Evolutionary conservation across 441 rosid species (phyloP).

Genomic region (Daphne laureola): DNA sequence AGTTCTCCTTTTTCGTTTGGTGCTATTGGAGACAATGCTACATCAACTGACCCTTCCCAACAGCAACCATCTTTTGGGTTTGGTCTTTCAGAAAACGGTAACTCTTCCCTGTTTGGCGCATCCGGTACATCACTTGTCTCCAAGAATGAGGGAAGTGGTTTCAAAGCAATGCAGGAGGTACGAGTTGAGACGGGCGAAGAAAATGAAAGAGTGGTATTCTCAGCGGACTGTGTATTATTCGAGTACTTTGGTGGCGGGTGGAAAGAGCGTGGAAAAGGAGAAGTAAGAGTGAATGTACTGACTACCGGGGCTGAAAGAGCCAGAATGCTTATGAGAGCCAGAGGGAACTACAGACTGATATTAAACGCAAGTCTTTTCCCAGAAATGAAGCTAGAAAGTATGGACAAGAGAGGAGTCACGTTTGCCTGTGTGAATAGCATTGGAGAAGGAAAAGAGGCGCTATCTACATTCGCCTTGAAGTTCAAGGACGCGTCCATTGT

Average conservation of each 20-base stretch:
- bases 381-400: slow-evolving; percentile 81
- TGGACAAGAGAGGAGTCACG: slow-evolving; percentile 86
- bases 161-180: slow-evolving; percentile 72
- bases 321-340: slow-evolving; percentile 79
- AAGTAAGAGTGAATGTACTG: slow-evolving; percentile 69
- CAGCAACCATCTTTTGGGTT: slow-evolving; percentile 52
- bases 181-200: slow-evolving; percentile 91
- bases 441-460: slow-evolving; percentile 48
- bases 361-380: slow-evolving; percentile 82
- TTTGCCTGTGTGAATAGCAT: slow-evolving; percentile 76
- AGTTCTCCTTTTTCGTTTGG: slow-evolving; percentile 59
- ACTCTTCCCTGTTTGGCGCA: slow-evolving; percentile 43
- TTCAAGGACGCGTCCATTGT: slow-evolving; percentile 60
- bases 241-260: slow-evolving; percentile 65
- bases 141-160: slow-evolving; percentile 41
- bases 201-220: slow-evolving; percentile 56
- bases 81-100: slow-evolving; percentile 58
- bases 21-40: slow-evolving; percentile 37
- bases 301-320: slow-evolving; percentile 42
- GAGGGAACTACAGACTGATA: slow-evolving; percentile 78
- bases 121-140: slow-evolving; percentile 36
- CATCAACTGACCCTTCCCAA: slow-evolving; percentile 32
- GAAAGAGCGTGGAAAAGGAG: slow-evolving; percentile 98
- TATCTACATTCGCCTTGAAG: slow-evolving; percentile 79
- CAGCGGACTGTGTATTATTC: slow-evolving; percentile 71